Evolutionary conservation across 805 yeast genomes (phyloP), one percentile per base, ranked within the genome.

Genomic region (Nakazawaea pomicola): DNA sequence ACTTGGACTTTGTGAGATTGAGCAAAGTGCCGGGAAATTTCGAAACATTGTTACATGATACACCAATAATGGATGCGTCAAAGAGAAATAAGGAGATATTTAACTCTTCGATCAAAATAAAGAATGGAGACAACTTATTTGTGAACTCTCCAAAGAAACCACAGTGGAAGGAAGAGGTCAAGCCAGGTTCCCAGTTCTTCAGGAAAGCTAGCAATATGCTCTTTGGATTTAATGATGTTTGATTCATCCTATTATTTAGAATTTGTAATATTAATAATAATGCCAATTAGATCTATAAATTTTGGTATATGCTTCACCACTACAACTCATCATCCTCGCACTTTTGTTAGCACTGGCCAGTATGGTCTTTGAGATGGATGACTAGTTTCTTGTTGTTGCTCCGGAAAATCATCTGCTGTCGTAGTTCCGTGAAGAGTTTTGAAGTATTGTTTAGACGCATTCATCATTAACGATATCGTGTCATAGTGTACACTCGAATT

Each of bases 81-180:
- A 43, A 17, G 49, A 42, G 32, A 27, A 27, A 23, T 38, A 46
- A 33, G 50, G 49, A 14, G 43, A 33, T 28, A 30, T 27, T 7
- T 31, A 46, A 23, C 46, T 43, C 33, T 45, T 42, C 32, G 24
- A 58, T 70, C 40, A 57, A 57, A 34, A 51, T 70, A 32, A 68
- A 65, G 45, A 68, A 62, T 44, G 76, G 75, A 24, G 62, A 67
- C 14, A 57, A 62, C 23, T 55, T 72, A 38, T 68, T 72, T 41
- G 46, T 56, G 19, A 57, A 46, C 12, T 40, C 46, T 6, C 29
- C 38, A 8, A 46, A 46, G 39, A 49, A 50, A 16, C 35, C 33
- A 9, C 15, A 11, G 7, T n/a, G 15, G 6, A 30, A 30, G 4
- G 23, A 21, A n/a, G 19, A 31, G 6, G n/a, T 23, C 14, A 19